Base-by-base conservation (phyloP, 257 asterid species). In the Misopates orontium region DNA sequence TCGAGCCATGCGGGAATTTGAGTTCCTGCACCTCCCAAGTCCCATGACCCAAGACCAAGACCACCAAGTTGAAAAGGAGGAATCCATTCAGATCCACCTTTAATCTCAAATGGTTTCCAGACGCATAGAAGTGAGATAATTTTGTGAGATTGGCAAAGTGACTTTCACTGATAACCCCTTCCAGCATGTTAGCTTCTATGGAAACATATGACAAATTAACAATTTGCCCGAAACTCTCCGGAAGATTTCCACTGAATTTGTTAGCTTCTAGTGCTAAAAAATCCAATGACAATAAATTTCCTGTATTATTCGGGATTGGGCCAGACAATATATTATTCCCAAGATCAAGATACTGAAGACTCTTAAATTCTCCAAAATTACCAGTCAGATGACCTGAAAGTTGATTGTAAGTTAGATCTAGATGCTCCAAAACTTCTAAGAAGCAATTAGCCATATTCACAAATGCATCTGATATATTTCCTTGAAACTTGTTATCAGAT, bases 181-280 rank as follows among this genome's bases (percentile, higher is more conserved):
- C 68, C 18, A 78, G 16, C 70, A 5, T 69, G 64, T 78, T 75
- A 25, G 18, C 8, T 0, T 0, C 0, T 4, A 73, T 1, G 4
- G 1, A 0, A 14, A 72, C 8, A 17, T 0, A 0, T 14, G 16
- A 15, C 5, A 81, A 44, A 40, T 42, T 78, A 0, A 10, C 0
- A 54, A 81, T 76, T 18, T 59, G 61, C 13, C 82, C 86, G 7
- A 81, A 16, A 67, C 72, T 73, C 64, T 64, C 42, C 6, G 84
- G 80, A 16, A 83, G 67, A 55, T 63, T 75, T 47, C 88, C 86
- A 17, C 36, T 75, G 18, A 83, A 54, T 25, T 75, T 41, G 74
- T 80, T 83, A 8, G 0, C 10, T 1, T 15, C 0, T 31, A 79
- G 31, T 0, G 0, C 0, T 23, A 83, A 0, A 0, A 6, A 0